phyloP scores from a whole-genome alignment of 164 flowering plant genomes.

The Stephania yunnanensis region DNA sequence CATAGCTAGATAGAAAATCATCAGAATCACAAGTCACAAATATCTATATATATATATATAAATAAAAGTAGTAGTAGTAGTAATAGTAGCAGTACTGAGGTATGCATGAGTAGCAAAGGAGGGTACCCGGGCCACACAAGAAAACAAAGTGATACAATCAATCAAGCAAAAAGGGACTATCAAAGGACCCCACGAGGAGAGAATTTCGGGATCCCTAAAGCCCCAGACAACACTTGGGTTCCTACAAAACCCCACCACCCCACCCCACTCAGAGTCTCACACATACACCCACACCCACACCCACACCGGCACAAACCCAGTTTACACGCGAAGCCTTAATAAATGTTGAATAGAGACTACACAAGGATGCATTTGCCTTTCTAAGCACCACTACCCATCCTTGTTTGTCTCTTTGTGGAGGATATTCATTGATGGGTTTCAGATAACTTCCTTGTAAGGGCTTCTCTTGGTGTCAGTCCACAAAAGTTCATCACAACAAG shows the following conservation, averaged over 20 bases:
- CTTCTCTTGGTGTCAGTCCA: constrained; percentile 22
- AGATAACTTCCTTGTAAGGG: constrained; percentile 23
- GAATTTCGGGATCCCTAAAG: constrained; percentile 2
- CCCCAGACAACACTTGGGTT: not conserved
- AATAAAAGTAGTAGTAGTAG: no score
- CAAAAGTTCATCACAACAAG: constrained; percentile 26
- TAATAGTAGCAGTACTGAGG: no score
- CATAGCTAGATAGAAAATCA: not conserved
- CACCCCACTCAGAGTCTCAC: no score
- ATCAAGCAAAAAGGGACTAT: no score
- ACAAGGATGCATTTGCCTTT: not conserved
- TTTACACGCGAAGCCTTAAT: constrained; percentile 56
- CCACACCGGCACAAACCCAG: not conserved
- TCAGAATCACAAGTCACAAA: not conserved
- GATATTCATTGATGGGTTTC: constrained; percentile 22
- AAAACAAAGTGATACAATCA: not conserved
- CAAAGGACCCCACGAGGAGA: not conserved
- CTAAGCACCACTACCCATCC: constrained; percentile 12
- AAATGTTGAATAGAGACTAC: constrained; percentile 34
- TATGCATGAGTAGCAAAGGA: no score
- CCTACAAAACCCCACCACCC: not conserved
- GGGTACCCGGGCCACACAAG: not conserved
- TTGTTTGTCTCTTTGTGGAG: constrained; percentile 35
- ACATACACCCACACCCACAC: not conserved
- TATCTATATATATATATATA: no score